Evolutionary conservation across 2,329 filamentous ascomycete genomes (phyloP).

Genomic region (Fusarium domesticum): DNA sequence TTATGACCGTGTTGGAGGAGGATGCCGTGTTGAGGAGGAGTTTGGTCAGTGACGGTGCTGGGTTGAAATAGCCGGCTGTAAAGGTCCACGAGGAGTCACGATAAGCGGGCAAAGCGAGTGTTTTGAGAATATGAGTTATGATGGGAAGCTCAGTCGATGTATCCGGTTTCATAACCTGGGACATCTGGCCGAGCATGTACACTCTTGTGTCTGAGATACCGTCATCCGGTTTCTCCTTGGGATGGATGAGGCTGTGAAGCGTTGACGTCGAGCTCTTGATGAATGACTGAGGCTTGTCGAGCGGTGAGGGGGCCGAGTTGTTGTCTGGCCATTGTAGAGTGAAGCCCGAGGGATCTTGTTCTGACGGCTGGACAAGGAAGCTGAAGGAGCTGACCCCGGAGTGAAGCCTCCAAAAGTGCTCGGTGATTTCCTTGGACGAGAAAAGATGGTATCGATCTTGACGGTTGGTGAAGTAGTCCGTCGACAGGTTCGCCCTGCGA

Average conservation of each 20-base stretch:
- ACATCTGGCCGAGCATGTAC: constrained; percentile 85
- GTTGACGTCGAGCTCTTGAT: constrained; percentile 64
- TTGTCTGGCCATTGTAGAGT: constrained; percentile 67
- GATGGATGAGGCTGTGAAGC: constrained; percentile 63
- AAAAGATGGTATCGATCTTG: constrained; percentile 95
- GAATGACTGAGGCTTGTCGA: constrained; percentile 68
- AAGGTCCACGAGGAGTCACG: constrained; percentile 83
- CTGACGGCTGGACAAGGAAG: constrained; percentile 69
- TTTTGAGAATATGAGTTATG: constrained; percentile 69
- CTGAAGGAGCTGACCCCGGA: constrained; percentile 74
- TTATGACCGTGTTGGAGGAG: constrained; percentile 75
- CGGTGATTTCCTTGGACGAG: constrained; percentile 70
- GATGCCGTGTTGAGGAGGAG: constrained; percentile 74
- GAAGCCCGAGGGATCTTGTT: constrained; percentile 54
- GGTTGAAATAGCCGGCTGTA: constrained; percentile 98
- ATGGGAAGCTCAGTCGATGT: constrained; percentile 86
- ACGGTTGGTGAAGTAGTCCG: constrained; percentile 93
- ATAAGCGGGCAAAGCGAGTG: constrained; percentile 62
- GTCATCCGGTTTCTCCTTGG: constrained; percentile 13
- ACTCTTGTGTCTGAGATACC: constrained; percentile 62
- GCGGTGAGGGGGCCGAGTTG: constrained; percentile 73
- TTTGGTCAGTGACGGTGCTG: constrained; percentile 76
- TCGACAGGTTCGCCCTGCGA: constrained; percentile 83
- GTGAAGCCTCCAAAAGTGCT: constrained; percentile 80
- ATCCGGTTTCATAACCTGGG: constrained; percentile 74